phyloP scores from a whole-genome alignment of 2,329 filamentous ascomycete species.

The Fusarium sp. region DNA sequence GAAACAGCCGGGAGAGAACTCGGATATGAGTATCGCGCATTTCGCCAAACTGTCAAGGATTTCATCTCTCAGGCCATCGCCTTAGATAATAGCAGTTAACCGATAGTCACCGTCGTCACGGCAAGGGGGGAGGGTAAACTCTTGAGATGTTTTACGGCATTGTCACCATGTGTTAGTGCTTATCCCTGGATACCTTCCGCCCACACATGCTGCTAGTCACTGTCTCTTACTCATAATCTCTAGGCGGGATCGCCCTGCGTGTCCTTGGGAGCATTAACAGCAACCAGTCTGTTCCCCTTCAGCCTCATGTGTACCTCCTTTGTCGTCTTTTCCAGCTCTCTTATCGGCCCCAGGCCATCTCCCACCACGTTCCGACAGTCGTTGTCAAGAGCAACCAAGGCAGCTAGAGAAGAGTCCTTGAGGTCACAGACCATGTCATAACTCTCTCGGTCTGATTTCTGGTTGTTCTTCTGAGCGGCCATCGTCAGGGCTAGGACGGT shows the following conservation, averaged over 20 bases:
- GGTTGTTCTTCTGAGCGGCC: neutral
- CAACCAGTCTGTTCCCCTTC: neutral
- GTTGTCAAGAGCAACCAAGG: neutral
- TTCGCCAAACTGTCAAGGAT: conserved; percentile 50
- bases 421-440: neutral
- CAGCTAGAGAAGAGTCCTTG: neutral
- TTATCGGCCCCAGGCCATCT: neutral
- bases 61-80: conserved; percentile 43
- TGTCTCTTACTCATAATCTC: neutral
- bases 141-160: neutral
- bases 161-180: no score
- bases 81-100: neutral
- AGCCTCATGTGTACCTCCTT: neutral
- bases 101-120: neutral
- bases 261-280: neutral
- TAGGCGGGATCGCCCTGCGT: neutral
- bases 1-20: conserved; percentile 53
- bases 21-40: conserved; percentile 49
- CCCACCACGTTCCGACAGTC: neutral
- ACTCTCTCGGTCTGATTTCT: neutral
- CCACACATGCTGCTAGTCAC: no score
- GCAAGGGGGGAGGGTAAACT: neutral
- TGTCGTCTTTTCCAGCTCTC: neutral
- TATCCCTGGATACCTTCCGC: no score
- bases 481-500: neutral